Evolutionary conservation across 495 filamentous ascomycete genomes (phyloP).

Genomic region (Penicillium lividum): DNA sequence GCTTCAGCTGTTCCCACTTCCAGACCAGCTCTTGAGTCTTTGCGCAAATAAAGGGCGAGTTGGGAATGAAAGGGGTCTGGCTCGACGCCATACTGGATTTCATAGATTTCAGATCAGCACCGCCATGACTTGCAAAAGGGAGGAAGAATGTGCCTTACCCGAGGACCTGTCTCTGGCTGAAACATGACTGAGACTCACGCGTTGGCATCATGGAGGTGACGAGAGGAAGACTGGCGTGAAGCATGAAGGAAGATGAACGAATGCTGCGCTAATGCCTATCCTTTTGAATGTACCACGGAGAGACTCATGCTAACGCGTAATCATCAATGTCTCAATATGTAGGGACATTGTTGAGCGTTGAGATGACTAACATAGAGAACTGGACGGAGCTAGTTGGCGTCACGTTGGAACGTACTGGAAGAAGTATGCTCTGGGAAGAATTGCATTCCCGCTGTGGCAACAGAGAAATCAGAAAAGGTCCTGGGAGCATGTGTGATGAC

Average conservation of each 20-base stretch:
- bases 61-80: background rate
- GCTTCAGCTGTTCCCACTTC: constrained; percentile 17
- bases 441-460: background rate
- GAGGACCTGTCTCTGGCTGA: background rate
- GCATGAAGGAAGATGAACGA: background rate
- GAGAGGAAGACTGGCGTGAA: background rate
- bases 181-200: background rate
- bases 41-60: constrained; percentile 13
- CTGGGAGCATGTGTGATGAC: background rate
- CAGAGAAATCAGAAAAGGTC: background rate
- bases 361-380: background rate
- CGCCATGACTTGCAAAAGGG: background rate
- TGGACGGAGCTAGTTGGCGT: background rate
- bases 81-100: background rate
- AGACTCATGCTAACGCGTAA: background rate
- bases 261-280: background rate
- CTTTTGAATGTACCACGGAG: background rate
- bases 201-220: background rate
- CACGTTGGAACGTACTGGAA: background rate
- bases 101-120: background rate
- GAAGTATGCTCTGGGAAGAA: background rate
- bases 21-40: constrained; percentile 19
- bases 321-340: background rate
- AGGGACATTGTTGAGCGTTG: background rate
- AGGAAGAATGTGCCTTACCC: background rate